These are phyloP conservation scores for Monosporozyma servazzii DNA, from an alignment of 805 yeast species.

Conservation along the genomic window DNA sequence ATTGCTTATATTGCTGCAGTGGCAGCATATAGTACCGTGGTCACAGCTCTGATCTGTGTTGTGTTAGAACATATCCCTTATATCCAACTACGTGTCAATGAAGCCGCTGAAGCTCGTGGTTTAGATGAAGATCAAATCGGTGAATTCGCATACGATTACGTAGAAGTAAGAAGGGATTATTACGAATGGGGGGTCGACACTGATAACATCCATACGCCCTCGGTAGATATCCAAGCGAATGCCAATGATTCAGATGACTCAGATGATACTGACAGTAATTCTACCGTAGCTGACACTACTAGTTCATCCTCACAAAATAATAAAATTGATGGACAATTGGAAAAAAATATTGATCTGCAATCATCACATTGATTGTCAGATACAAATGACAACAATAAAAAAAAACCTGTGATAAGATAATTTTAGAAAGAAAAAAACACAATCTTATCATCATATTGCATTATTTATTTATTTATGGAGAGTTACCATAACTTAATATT, in stretches of 20 bases:
- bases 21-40: conserved; percentile 62
- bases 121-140: conserved; percentile 96
- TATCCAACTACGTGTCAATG: conserved; percentile 66
- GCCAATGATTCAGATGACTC: conserved; percentile 3
- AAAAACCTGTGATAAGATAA: background rate
- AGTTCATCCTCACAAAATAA: background rate
- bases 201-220: conserved; percentile 12
- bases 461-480: conserved; percentile 1
- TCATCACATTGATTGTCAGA: background rate
- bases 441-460: background rate
- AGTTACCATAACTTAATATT: background rate
- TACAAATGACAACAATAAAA: background rate
- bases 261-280: conserved; percentile 4
- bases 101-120: conserved; percentile 80
- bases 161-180: conserved; percentile 90
- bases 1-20: conserved; percentile 73
- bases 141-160: conserved; percentile 97
- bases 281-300: conserved; percentile 1
- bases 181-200: conserved; percentile 38
- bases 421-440: background rate
- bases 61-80: conserved; percentile 75
- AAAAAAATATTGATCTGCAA: background rate
- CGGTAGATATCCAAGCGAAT: conserved; percentile 4
- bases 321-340: conserved; percentile 1
- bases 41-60: conserved; percentile 69